Evolutionary conservation across 202 grass and related monocot species (phyloP), one percentile per base, ranked within the genome.

Genomic region (Bolboschoenoplectus hybrid): DNA sequence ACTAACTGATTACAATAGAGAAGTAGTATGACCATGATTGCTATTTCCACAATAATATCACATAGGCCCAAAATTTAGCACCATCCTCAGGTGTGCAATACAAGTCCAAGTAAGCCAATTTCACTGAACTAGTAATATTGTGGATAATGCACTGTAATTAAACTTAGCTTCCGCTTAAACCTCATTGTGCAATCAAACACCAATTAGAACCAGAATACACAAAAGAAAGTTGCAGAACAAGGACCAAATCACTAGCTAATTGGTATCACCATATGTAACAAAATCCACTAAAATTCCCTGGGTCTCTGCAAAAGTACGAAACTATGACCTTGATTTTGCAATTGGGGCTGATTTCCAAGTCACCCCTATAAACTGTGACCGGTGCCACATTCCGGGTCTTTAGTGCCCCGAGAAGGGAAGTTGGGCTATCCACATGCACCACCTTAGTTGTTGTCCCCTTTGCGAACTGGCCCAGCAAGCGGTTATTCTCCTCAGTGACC

Each of bases 291-390:
- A 53, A 53, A 52, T 36, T 53, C 20, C 44, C 73, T 38, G 20
- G 10, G 47, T 38, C 2, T 38, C 11, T 77, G 12, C 6, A 70
- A 8, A 57, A 16, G 74, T 55, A 78, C 9, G 13, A 7, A 56
- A 57, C 74, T 78, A 38, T 17, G 5, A 98, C 93, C 96, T 95
- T 98, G 80, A 98, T 95, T 90, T 90, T 95, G 63, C 93, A 91
- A 73, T 86, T 94, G 64, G 90, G 87, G 74, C 80, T 91, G 53
- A 98, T 85, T 94, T 98, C 96, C 68, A 98, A 63, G 51, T 98
- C 93, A 87, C 96, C 93, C 86, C 96, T 95, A 87, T 95, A 98
- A 81, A 98, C 69, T 45, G 96, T 98, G 86, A 95, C 93, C 56
- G 96, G 96, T 50, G 90, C 66, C 70, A 98, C 88, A 82, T 88